Conservation (phyloP, 2,329 filamentous ascomycete species). For the Ophiosphaerella herpotricha region DNA sequence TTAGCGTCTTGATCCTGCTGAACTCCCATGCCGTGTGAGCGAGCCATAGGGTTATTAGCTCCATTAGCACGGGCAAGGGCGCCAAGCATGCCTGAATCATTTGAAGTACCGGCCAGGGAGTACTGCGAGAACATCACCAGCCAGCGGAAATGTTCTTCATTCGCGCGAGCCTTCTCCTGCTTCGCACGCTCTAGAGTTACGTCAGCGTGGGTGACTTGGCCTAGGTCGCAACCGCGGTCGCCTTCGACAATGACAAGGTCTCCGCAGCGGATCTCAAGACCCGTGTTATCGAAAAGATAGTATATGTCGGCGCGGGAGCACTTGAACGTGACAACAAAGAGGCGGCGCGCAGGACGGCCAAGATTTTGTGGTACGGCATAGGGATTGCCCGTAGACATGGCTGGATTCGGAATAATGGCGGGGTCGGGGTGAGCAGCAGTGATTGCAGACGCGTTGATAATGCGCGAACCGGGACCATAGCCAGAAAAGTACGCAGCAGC, state of each 20-base stretch:
- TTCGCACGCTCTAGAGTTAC: conserved; percentile 87
- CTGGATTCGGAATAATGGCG: conserved; percentile 28
- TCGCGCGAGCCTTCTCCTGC: conserved; percentile 86
- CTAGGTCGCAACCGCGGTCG: conserved; percentile 92
- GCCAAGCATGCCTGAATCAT: conserved; percentile 58
- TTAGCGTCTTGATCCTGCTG: conserved; percentile 70
- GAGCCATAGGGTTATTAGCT: conserved; percentile 31
- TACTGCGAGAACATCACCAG: conserved; percentile 94
- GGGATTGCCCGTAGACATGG: conserved; percentile 33
- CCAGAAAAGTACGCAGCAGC: conserved; percentile 46
- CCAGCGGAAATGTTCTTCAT: conserved; percentile 96
- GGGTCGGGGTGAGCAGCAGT: conserved; percentile 44
- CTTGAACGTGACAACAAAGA: conserved; percentile 95
- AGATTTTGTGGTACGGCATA: conserved; percentile 39
- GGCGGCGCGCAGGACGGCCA: conserved; percentile 42
- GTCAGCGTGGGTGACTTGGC: conserved; percentile 86
- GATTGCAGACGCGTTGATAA: conserved; percentile 43
- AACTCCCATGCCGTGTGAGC: conserved; percentile 55
- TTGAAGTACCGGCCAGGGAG: conserved; percentile 37
- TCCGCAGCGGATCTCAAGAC: conserved; percentile 84
- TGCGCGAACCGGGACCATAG: conserved; percentile 41
- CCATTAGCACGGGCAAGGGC: conserved; percentile 42
- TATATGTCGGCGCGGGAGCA: conserved; percentile 94
- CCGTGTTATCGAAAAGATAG: conserved; percentile 94
- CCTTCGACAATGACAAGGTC: conserved; percentile 98